Base-by-base conservation (phyloP, 2,329 filamentous ascomycete genomes). In the Dothideomycetes sp. region DNA sequence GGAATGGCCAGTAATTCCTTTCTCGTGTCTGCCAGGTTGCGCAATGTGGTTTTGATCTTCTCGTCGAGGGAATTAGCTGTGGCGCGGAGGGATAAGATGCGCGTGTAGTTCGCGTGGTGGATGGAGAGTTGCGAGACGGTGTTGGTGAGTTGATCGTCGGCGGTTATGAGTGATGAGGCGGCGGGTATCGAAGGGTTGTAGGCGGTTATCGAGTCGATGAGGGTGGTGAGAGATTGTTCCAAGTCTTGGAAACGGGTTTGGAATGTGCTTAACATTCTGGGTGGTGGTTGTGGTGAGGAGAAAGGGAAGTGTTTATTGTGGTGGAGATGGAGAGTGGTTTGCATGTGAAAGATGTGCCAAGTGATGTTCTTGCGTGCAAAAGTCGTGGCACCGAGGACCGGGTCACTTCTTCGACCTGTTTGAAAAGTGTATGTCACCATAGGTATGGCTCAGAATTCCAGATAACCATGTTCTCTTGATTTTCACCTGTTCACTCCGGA, bases 151-250 rank as follows among this genome's bases (percentile, higher is more conserved):
- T 80, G 76, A 29, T 71, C 67, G 55, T 93, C 83, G 17, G 84
- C 84, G 6, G 70, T 67, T 13, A 82, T 67, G 8, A 93, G 75
- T 48, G 87, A 81, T 43, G 74, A 67, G 5, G 81, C 82, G 18
- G 80, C 75, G 24, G 69, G 62, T 4, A 74, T 66, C 5, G 81
- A 84, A 0, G 85, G 84, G 53, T 87, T 85, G 63, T 88, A 89
- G 49, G 85, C 83, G 5, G 83, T 73, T 47, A 93, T 82, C 0
- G 84, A 88, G 57, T 87, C 82, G 51, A 87, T 80, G 23, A 93
- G 68, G 19, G 68, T 76, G 10, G 74, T 71, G 15, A 93, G 67
- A 4, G 65, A 65, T 38, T 58, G 56, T 43, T 71, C 66, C 30
- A 71, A 55, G 45, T 66, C 61, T 49, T 64, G 57, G 46, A 68